Evolutionary conservation across 176 grass and related monocot genomes (phyloP).

Genomic region (Avena eriantha): DNA sequence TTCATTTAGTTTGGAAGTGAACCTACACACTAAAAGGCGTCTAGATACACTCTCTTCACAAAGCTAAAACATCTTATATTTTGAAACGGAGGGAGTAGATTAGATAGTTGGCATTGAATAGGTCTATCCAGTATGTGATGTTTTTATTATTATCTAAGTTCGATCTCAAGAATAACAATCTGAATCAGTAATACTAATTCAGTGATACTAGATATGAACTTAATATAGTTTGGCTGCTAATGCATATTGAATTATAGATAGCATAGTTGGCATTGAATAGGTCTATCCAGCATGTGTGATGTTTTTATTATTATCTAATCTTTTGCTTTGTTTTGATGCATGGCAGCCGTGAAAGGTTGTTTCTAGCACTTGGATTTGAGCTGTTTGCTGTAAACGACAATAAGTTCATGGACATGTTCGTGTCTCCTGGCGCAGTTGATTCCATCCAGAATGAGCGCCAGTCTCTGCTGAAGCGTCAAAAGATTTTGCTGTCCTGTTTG

Average conservation of each 20-base stretch:
- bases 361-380: constrained; percentile 78
- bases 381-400: constrained; percentile 91
- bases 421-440: constrained; percentile 72
- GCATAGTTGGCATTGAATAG: constrained; percentile 19
- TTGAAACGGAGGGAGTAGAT: too few relatives aligned
- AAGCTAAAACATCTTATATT: too few relatives aligned
- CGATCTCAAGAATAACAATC: constrained; percentile 17
- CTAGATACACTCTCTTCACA: too few relatives aligned
- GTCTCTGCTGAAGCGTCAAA: constrained; percentile 87
- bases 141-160: too few relatives aligned
- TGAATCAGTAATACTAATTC: neutral
- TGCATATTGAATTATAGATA: constrained; percentile 11
- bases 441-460: constrained; percentile 77
- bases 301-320: constrained; percentile 38
- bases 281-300: neutral
- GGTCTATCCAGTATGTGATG: too few relatives aligned
- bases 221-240: neutral
- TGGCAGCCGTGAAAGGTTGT: constrained; percentile 84
- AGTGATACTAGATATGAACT: constrained; percentile 9
- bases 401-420: constrained; percentile 99
- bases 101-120: too few relatives aligned
- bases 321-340: constrained; percentile 35
- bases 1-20: too few relatives aligned
- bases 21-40: too few relatives aligned
- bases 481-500: constrained; percentile 82